Evolutionary conservation across 148 eudicot genomes (phyloP), one percentile per base, ranked within the genome.

Genomic region (Suaeda aralocaspica): DNA sequence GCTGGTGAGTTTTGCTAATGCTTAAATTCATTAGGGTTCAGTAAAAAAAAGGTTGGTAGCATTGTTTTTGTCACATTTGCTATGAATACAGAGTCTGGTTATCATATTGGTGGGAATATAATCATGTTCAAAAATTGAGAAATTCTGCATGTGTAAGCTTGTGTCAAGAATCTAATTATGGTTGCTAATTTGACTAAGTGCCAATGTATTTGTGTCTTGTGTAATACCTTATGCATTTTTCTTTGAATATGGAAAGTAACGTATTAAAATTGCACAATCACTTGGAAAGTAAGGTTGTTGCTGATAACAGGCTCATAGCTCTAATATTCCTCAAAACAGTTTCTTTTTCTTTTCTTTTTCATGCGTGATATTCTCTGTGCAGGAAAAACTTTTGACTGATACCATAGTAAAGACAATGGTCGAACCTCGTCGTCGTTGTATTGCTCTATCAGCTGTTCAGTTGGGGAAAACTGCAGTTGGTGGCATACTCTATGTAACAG

Each of bases 371-470:
- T 36, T 36, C 8, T 14, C 75, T 34, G n/a, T 56, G 44, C 80
- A 94, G 99, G 96, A 83, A 73, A 94, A 94, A 78, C 72, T 94
- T 68, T 61, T 84, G 18, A 82, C 82, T 33, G 99, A 94, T 28
- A 86, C 93, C 62, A 48, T 94, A 78, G 84, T 52, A 44, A 91
- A 94, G 72, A 91, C 91, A 58, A 91, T 94, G 99, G 99, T 94
- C 64, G 99, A 94, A 75, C 99, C 99, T 74, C 89, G 99, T 42
- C 97, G 99, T 26, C 88, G 88, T 36, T 89, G 97, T 81, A 56
- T 80, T 34, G 70, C 88, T 71, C 72, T 94, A 79, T 83, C 99
- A 72, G 78, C 89, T 46, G 82, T 79, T 67, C 92, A 94, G 62
- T 79, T 91, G 46, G 81, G 81, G 56, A 94, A 91, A 77, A 84